Evolutionary conservation across 495 filamentous ascomycete genomes (phyloP).

Genomic region (Neurospora tetrasperma): DNA sequence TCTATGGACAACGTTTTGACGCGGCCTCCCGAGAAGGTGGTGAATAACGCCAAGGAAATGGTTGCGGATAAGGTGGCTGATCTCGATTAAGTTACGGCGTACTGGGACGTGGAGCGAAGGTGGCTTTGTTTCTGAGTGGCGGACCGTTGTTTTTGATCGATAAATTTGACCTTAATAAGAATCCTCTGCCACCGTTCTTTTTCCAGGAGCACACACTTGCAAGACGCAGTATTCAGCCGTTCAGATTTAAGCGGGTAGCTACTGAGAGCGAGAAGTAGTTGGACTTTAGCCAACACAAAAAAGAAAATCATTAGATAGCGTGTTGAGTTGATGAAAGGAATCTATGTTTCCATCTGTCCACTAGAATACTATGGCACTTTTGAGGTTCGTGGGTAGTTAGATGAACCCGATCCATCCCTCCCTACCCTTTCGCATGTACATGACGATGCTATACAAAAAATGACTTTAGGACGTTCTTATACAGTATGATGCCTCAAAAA

Average conservation of each 20-base stretch:
- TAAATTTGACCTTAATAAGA: background rate
- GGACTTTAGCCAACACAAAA: background rate
- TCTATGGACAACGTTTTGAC: constrained; percentile 10
- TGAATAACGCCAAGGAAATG: constrained; percentile 34
- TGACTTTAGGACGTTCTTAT: background rate
- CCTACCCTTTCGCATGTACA: background rate
- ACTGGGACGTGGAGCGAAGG: background rate
- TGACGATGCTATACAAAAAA: background rate
- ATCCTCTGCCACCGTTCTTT: background rate
- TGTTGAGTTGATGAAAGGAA: background rate
- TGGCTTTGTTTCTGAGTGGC: background rate
- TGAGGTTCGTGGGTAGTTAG: background rate
- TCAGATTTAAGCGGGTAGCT: background rate
- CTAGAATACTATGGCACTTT: background rate
- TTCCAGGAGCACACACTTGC: background rate
- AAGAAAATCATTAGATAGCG: background rate
- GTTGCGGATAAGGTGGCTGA: constrained; percentile 38
- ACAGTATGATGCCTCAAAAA: background rate
- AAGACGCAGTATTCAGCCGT: background rate
- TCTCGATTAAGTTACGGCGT: constrained; percentile 25
- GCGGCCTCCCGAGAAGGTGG: constrained; percentile 34
- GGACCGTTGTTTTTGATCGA: background rate
- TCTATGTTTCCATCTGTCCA: background rate
- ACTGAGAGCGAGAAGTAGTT: background rate
- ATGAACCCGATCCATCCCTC: background rate